Conservation (phyloP, 257 asterid genomes). For the Petunia secreta region DNA sequence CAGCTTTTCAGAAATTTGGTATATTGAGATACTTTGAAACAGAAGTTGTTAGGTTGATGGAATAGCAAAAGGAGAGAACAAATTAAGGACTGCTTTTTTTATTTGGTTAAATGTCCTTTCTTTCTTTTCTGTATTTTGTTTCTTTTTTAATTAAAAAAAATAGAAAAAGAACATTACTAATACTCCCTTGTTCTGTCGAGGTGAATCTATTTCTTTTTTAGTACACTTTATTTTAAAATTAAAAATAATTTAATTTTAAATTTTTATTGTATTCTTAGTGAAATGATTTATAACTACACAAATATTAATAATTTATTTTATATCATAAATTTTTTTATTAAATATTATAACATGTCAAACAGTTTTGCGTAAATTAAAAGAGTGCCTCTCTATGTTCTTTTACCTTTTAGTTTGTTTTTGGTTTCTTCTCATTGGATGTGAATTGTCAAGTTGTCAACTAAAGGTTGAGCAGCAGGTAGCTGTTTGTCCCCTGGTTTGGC, state of each 20-base stretch:
- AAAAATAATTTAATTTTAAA: no score
- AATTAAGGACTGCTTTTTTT: conserved; percentile 33
- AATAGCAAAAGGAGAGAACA: conserved; percentile 34
- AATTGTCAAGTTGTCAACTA: conserved; percentile 37
- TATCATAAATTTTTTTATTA: no score
- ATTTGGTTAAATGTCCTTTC: conserved; percentile 28
- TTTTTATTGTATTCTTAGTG: no score
- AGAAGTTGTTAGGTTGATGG: conserved; percentile 42
- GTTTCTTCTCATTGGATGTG: conserved; percentile 16
- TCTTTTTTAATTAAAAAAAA: background rate
- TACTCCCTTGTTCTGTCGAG: no score
- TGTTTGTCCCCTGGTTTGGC: conserved; percentile 55
- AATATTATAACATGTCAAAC: no score
- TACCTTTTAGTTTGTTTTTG: background rate
- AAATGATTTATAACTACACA: no score
- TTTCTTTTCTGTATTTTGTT: conserved; percentile 19
- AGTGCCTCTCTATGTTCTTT: background rate
- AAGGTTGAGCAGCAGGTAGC: conserved; percentile 43
- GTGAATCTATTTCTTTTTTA: no score
- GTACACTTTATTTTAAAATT: no score
- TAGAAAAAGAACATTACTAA: background rate
- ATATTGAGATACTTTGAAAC: conserved; percentile 29
- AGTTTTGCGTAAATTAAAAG: no score
- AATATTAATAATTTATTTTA: no score
- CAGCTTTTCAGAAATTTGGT: conserved; percentile 27